phyloP scores from a whole-genome alignment of 225 moss, liverwort and hornwort genomes.

The Bryoerythrophyllum caledonicum region DNA sequence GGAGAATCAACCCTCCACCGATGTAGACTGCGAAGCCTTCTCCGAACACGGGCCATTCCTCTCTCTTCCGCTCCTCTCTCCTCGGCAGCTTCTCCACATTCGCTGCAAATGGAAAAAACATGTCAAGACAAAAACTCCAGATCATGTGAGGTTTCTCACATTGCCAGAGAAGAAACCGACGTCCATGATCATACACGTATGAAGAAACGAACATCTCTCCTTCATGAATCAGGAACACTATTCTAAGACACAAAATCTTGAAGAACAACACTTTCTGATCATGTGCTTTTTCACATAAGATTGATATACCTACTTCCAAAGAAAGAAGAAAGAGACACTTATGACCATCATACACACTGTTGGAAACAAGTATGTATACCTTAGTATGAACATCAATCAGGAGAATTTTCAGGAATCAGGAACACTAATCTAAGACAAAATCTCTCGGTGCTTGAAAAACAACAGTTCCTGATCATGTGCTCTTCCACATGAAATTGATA shows the following conservation, averaged over 20 bases:
- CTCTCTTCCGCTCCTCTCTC: conserved; percentile 28
- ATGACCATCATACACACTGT: too few relatives aligned
- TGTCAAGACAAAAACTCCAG: too few relatives aligned
- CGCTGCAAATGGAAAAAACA: conserved; percentile 24
- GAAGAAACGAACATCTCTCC: too few relatives aligned
- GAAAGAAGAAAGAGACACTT: too few relatives aligned
- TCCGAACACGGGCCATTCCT: conserved; percentile 49
- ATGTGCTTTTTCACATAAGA: too few relatives aligned
- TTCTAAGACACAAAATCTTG: too few relatives aligned
- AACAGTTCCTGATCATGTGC: neutral
- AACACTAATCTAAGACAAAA: neutral
- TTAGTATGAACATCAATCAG: neutral
- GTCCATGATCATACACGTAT: too few relatives aligned
- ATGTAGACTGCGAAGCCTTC: conserved; percentile 39
- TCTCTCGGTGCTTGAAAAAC: neutral
- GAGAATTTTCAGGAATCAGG: neutral
- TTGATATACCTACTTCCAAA: too few relatives aligned
- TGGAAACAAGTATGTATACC: too few relatives aligned
- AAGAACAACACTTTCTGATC: neutral
- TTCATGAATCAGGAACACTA: too few relatives aligned
- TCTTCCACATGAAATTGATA: neutral
- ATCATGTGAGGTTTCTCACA: too few relatives aligned
- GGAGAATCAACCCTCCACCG: conserved; percentile 38
- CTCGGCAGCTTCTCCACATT: conserved; percentile 16
- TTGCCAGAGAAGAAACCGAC: too few relatives aligned